These are phyloP conservation scores for Melastoma malabathricum DNA, from an alignment of 345 rosid genomes.

Conservation along the genomic window DNA sequence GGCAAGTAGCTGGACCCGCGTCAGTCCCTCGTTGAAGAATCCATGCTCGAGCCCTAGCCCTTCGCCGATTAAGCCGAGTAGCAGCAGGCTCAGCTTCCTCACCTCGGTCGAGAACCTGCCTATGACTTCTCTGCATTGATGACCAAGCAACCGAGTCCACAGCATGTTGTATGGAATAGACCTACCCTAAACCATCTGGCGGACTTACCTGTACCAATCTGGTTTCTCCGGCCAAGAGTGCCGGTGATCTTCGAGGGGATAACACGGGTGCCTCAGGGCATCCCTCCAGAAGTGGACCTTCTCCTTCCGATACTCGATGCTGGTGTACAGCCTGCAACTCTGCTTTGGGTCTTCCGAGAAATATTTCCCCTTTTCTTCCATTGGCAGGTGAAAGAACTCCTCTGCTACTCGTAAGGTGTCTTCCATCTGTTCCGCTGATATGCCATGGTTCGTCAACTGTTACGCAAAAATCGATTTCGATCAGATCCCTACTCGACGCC, in stretches of 20 bases:
- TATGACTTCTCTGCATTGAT: conserved; percentile 11
- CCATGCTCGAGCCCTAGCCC: conserved; percentile 20
- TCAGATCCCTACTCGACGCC: neutral
- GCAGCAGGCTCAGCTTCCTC: conserved; percentile 17
- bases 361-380: conserved; percentile 7
- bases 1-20: conserved; percentile 6
- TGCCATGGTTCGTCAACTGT: conserved; percentile 15
- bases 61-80: conserved; percentile 18
- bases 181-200: too few species aligned
- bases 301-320: conserved; percentile 10
- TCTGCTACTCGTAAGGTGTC: conserved; percentile 6
- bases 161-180: neutral
- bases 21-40: conserved; percentile 9
- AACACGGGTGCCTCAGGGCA: conserved; percentile 8
- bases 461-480: too few species aligned
- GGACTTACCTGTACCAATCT: neutral
- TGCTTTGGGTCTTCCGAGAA: conserved; percentile 11
- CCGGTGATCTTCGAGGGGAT: conserved; percentile 9
- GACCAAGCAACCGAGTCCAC: neutral
- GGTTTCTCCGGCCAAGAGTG: conserved; percentile 12
- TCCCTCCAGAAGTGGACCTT: conserved; percentile 12
- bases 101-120: conserved; percentile 15
- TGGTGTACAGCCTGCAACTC: conserved; percentile 12
- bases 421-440: conserved; percentile 7
- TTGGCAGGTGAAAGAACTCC: conserved; percentile 11